Conservation (phyloP, 345 rosid genomes). For the Linum lewisii region DNA sequence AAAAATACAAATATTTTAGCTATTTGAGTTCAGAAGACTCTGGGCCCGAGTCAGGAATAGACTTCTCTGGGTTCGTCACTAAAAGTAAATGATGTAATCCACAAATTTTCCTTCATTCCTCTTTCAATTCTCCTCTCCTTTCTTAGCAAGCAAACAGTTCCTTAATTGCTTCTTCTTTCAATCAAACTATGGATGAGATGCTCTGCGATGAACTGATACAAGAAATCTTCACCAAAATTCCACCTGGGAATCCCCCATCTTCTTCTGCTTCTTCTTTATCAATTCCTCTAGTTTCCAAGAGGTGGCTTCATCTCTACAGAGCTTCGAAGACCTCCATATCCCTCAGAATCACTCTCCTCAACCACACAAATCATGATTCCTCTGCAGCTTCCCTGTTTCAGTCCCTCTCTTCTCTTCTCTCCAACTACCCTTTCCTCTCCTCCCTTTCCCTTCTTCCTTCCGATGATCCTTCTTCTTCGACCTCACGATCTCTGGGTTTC, state of each 20-base stretch:
- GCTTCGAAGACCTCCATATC: constrained; percentile 58
- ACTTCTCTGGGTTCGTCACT: too few relatives aligned
- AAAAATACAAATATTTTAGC: too few relatives aligned
- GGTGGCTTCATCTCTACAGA: constrained; percentile 83
- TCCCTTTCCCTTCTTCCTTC: constrained; percentile 37
- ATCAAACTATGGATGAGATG: constrained; percentile 39
- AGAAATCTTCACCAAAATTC: constrained; percentile 52
- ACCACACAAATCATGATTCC: constrained; percentile 15
- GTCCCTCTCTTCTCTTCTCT: constrained; percentile 43
- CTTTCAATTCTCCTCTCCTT: too few relatives aligned
- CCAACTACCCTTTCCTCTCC: constrained; percentile 47
- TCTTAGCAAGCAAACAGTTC: neutral
- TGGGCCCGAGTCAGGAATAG: too few relatives aligned
- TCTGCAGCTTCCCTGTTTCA: constrained; percentile 13
- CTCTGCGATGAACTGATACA: constrained; percentile 69
- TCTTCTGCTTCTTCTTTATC: constrained; percentile 15
- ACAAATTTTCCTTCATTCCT: too few relatives aligned
- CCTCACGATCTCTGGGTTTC: constrained; percentile 9
- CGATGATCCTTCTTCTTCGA: neutral
- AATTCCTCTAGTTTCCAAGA: constrained; percentile 68
- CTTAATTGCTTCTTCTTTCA: too few relatives aligned
- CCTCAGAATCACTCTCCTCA: constrained; percentile 29
- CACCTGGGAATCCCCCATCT: constrained; percentile 22
- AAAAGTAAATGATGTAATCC: too few relatives aligned
- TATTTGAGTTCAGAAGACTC: too few relatives aligned